These are phyloP conservation scores for Phaeodactylum tricornutum DNA, from an alignment of 108 stramenopile species.

Conservation along the genomic window DNA sequence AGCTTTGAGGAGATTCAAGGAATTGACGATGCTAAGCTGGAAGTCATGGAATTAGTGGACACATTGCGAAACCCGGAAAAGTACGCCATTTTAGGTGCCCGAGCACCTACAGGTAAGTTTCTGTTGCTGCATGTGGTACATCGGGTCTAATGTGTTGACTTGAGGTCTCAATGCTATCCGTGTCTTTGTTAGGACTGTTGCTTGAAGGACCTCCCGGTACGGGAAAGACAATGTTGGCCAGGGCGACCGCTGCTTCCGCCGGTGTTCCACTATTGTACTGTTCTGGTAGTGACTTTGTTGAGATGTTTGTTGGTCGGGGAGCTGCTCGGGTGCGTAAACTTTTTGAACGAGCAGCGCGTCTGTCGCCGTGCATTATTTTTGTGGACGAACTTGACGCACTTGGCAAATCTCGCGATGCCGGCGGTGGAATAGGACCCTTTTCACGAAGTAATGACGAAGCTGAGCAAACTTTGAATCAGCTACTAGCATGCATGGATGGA, in stretches of 20 bases:
- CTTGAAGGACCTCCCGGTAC: conserved; percentile 66
- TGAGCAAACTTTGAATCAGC: conserved; percentile 84
- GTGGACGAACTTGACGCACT: conserved; percentile 86
- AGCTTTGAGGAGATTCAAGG: conserved; percentile 80
- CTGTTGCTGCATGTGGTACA: no score
- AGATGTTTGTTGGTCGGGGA: conserved; percentile 74
- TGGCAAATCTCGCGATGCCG: conserved; percentile 56
- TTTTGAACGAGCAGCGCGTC: conserved; percentile 57
- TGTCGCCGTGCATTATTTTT: conserved; percentile 75
- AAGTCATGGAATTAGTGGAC: conserved; percentile 86
- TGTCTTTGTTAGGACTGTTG: no score
- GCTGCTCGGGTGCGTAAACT: conserved; percentile 86
- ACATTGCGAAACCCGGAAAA: conserved; percentile 72
- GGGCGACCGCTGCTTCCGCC: conserved; percentile 77
- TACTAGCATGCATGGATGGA: conserved; percentile 84
- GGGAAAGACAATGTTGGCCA: conserved; percentile 49
- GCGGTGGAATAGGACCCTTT: background rate
- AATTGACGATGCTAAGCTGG: conserved; percentile 70
- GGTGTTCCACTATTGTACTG: conserved; percentile 80
- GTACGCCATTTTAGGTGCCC: conserved; percentile 76
- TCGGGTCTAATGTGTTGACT: no score
- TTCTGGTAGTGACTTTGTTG: conserved; percentile 72
- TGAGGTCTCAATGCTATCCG: no score
- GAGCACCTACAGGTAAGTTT: conserved; percentile 82
- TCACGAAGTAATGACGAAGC: conserved; percentile 66